Evolutionary conservation across 768 basidiomycete species (phyloP), one percentile per base, ranked within the genome.

Genomic region (Leccinellum luteum): DNA sequence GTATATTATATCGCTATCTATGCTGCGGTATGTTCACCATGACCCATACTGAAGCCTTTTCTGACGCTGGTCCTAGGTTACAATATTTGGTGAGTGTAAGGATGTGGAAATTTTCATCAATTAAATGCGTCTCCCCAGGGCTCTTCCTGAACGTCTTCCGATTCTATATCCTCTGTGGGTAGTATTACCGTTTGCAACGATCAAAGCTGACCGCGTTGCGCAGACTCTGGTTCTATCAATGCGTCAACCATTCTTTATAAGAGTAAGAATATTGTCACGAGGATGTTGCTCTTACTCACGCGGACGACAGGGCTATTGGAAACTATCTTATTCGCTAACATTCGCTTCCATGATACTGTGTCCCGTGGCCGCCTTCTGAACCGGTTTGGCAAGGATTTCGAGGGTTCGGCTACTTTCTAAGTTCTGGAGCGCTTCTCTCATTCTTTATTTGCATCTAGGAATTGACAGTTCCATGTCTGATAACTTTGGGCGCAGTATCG

Each of bases 341-440:
- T 96, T 56, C 84, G 94, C 43, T 96, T 97, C 79, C 94, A 96
- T 64, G 94, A 97, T 66, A 97, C 94, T 0, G 83, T 92, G 2
- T 91, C 88, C 51, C 84, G 92, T 35, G 94, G 94, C 6, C 84
- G 93, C 2, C 75, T 91, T 10, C 72, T 94, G 35, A 92, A 94
- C 63, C 78, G 92, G 48, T 89, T 90, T 60, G 93, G 94, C 44
- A 95, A 95, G 70, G 94, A 95, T 68, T 90, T 95, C 55, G 92
- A 94, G 76, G 89, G 80, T 74, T 56, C 28, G 58, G 38, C 10
- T 41, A 4, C 21, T 23, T 19, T 32, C 15, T 14, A 25, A 19
- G 3, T 19, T 7, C 14, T 27, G 30, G 10, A 28, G 27, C 12
- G 4, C n/a, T 43, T 13, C 51, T 54, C 13, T 60, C 60, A 70